Percentiles rank a stretch among this genome's conserved stretches.
These are phyloP conservation scores for Nemophila menziesii DNA, from an alignment of 257 asterid genomes.

Conservation along the genomic window DNA sequence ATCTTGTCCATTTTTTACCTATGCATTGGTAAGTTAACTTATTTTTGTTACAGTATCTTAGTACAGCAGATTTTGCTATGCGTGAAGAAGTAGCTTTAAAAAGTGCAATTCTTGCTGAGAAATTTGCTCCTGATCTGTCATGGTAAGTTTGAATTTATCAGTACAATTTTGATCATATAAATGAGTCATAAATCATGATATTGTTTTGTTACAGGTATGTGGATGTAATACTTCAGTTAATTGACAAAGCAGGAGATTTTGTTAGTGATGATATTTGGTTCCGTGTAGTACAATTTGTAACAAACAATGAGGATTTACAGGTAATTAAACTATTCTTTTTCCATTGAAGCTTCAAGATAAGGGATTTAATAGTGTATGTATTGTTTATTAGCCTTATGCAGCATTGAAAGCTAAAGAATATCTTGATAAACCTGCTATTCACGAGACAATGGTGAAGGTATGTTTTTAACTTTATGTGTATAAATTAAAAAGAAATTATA, in stretches of 20 bases:
- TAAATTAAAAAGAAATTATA: too few relatives aligned
- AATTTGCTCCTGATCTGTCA: constrained; percentile 91
- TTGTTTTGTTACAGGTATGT: constrained; percentile 60
- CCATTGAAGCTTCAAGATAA: too few relatives aligned
- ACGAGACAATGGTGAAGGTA: constrained; percentile 95
- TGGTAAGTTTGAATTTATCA: too few relatives aligned
- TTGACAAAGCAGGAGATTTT: constrained; percentile 96
- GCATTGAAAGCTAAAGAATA: constrained; percentile 85
- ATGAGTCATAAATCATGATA: too few relatives aligned
- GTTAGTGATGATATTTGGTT: constrained; percentile 98
- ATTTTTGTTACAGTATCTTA: constrained; percentile 50
- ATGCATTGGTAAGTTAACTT: too few relatives aligned
- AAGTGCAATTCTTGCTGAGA: constrained; percentile 91
- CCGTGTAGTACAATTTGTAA: constrained; percentile 93
- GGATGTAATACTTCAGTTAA: constrained; percentile 91
- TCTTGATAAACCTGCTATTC: constrained; percentile 88
- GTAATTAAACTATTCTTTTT: constrained; percentile 20
- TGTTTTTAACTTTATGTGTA: constrained; percentile 16
- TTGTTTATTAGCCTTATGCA: constrained; percentile 84
- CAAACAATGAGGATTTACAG: constrained; percentile 95
- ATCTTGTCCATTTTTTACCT: constrained; percentile 14
- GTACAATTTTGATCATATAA: too few relatives aligned
- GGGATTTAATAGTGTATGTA: background rate
- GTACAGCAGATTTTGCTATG: constrained; percentile 63
- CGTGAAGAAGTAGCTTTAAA: constrained; percentile 66